phyloP scores from a whole-genome alignment of 345 rosid species.

The Populus euphratica region DNA sequence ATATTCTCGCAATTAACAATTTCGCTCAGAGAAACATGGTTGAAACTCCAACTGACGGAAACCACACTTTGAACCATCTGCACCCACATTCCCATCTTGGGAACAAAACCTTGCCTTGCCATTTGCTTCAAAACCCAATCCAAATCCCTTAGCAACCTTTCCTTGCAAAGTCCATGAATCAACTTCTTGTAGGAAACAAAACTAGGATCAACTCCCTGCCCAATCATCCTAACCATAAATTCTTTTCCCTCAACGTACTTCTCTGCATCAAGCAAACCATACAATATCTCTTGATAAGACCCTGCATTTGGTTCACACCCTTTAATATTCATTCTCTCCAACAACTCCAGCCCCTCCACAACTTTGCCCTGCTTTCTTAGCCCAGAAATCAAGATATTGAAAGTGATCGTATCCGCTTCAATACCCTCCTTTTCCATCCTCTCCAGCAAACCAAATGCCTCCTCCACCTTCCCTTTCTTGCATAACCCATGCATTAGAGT shows the following conservation, averaged over 20 bases:
- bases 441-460: slow-evolving; percentile 57
- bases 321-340: slow-evolving; percentile 56
- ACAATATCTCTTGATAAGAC: slow-evolving; percentile 73
- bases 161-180: slow-evolving; percentile 55
- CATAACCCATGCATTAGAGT: slow-evolving; percentile 71
- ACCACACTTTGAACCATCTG: slow-evolving; percentile 37
- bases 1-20: not conserved
- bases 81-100: slow-evolving; percentile 72
- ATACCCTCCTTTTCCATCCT: slow-evolving; percentile 72
- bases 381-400: slow-evolving; percentile 83
- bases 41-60: slow-evolving; percentile 9
- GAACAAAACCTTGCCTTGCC: slow-evolving; percentile 77
- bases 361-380: slow-evolving; percentile 71
- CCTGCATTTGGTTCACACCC: slow-evolving; percentile 73
- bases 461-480: slow-evolving; percentile 48
- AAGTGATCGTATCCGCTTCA: slow-evolving; percentile 64
- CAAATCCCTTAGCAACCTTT: slow-evolving; percentile 44
- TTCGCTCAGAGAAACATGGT: not conserved
- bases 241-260: slow-evolving; percentile 55
- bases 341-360: slow-evolving; percentile 54
- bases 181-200: slow-evolving; percentile 59
- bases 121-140: slow-evolving; percentile 68
- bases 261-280: slow-evolving; percentile 64
- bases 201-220: slow-evolving; percentile 55
- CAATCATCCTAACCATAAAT: slow-evolving; percentile 55